Conservation (phyloP, 2,329 filamentous ascomycete genomes). For the Pestalotiopsis sp. region DNA sequence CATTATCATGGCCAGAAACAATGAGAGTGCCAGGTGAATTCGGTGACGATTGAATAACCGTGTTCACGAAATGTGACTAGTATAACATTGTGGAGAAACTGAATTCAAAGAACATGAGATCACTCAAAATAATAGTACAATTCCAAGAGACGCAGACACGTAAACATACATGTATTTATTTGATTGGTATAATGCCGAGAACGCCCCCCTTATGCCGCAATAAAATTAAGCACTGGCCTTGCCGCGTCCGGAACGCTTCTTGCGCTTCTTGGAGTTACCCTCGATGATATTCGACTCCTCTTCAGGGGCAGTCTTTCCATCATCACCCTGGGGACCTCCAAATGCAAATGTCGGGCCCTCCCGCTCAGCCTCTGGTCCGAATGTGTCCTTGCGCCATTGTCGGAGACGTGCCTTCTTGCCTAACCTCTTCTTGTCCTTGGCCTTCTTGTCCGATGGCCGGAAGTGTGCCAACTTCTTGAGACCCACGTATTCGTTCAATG, state of each 20-base stretch:
- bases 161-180: neutral
- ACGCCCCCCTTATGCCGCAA: neutral
- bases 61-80: too few species aligned
- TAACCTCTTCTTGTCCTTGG: constrained; percentile 82
- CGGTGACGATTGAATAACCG: too few species aligned
- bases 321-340: constrained; percentile 36
- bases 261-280: constrained; percentile 35
- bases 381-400: constrained; percentile 76
- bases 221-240: constrained; percentile 2
- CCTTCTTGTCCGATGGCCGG: constrained; percentile 86
- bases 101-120: too few species aligned
- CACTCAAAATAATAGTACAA: too few species aligned
- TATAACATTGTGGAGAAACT: too few species aligned
- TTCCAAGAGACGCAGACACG: neutral
- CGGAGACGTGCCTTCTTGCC: constrained; percentile 90
- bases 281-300: constrained; percentile 36
- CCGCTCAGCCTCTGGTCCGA: constrained; percentile 60
- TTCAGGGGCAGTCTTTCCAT: constrained; percentile 26
- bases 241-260: constrained; percentile 19
- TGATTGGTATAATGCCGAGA: constrained; percentile 4
- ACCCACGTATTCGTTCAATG: constrained; percentile 87
- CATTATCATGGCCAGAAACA: too few species aligned
- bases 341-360: constrained; percentile 63
- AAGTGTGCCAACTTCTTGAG: constrained; percentile 94
- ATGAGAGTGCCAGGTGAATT: too few species aligned